These are phyloP conservation scores for Colletotrichum aenigma DNA, from an alignment of 2,329 filamentous ascomycete species.

Conservation along the genomic window DNA sequence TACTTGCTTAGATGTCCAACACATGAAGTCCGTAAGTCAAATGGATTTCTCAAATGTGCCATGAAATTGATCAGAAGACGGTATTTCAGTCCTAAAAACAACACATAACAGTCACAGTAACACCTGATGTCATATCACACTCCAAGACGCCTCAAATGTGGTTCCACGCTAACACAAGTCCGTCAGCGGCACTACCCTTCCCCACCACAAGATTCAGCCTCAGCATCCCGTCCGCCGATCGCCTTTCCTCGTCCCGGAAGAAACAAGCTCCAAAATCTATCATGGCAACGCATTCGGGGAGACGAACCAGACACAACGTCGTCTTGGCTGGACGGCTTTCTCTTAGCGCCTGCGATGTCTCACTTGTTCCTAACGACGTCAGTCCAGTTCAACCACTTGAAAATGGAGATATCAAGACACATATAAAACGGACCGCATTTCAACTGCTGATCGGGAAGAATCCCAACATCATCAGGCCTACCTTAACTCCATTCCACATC, in stretches of 20 bases:
- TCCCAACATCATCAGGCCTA: too few relatives aligned
- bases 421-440: too few relatives aligned
- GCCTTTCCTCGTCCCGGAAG: not conserved
- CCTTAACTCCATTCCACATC: too few relatives aligned
- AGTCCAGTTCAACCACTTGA: not conserved
- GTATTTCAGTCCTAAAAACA: too few relatives aligned
- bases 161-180: not conserved
- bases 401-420: too few relatives aligned
- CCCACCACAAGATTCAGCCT: not conserved
- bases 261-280: not conserved
- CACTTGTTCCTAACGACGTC: fast-evolving
- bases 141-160: not conserved
- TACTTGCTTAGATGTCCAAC: not conserved
- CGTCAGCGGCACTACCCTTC: not conserved
- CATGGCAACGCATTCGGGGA: not conserved
- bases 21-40: not conserved
- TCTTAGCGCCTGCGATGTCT: fast-evolving
- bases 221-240: not conserved
- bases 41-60: too few relatives aligned
- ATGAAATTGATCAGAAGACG: too few relatives aligned
- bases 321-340: not conserved
- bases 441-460: too few relatives aligned
- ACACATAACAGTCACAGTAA: not conserved
- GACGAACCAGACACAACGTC: not conserved
- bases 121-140: not conserved